phyloP scores from a whole-genome alignment of 208 protist species.

The Leishmania martiniquensis region DNA sequence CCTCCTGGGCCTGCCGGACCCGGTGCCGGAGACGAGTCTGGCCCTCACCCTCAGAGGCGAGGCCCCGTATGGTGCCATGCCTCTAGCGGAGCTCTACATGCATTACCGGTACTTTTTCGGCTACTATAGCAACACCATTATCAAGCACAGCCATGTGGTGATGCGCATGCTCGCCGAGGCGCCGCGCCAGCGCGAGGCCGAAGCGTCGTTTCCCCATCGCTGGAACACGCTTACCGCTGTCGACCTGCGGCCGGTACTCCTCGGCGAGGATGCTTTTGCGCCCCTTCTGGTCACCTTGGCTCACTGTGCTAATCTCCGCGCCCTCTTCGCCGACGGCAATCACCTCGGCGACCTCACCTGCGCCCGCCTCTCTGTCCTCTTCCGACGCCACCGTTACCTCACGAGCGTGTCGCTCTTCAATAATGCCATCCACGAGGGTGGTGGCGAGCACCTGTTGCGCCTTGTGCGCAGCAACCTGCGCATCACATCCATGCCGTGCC shows the following conservation, averaged over 20 bases:
- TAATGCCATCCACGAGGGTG: conserved; percentile 79
- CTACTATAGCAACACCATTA: conserved; percentile 36
- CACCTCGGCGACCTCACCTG: conserved; percentile 67
- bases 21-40: conserved; percentile 23
- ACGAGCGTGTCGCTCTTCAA: conserved; percentile 42
- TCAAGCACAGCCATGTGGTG: conserved; percentile 46
- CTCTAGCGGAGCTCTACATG: conserved; percentile 64
- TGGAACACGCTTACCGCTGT: conserved; percentile 64
- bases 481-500: conserved; percentile 44
- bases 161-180: conserved; percentile 19
- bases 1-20: conserved; percentile 31
- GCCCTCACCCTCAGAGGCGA: conserved; percentile 24
- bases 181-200: conserved; percentile 24
- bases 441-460: conserved; percentile 73
- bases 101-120: conserved; percentile 70
- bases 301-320: conserved; percentile 61
- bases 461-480: conserved; percentile 69
- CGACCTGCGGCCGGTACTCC: conserved; percentile 53
- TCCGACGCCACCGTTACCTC: conserved; percentile 66
- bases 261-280: conserved; percentile 66
- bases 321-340: conserved; percentile 67
- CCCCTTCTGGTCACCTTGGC: conserved; percentile 74
- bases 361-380: conserved; percentile 63
- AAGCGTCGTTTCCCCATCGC: conserved; percentile 48
- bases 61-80: conserved; percentile 72